These are phyloP conservation scores for Talinum fruticosum DNA, from an alignment of 148 eudicot species.

Conservation along the genomic window DNA sequence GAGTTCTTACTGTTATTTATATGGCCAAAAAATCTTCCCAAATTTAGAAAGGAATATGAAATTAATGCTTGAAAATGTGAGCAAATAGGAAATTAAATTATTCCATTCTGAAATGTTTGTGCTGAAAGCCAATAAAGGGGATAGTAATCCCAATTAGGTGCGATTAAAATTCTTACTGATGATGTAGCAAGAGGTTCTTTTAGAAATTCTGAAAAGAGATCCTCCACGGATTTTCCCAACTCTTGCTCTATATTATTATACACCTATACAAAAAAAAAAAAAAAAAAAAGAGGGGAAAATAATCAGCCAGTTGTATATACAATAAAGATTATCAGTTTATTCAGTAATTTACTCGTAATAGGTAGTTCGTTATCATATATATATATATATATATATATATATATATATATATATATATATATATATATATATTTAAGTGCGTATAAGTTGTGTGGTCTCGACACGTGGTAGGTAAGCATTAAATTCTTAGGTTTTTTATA, in stretches of 20 bases:
- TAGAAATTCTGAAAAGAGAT: slow-evolving; percentile 61
- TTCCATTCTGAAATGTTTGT: background rate
- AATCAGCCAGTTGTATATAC: background rate
- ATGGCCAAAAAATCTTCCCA: too few species aligned
- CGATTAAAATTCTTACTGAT: slow-evolving; percentile 57
- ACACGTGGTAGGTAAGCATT: too few species aligned
- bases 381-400: too few species aligned
- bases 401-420: too few species aligned
- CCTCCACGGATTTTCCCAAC: slow-evolving; percentile 68
- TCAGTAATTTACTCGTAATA: background rate
- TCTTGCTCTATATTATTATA: slow-evolving; percentile 62
- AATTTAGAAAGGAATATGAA: background rate
- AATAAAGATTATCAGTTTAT: background rate
- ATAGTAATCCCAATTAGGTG: background rate
- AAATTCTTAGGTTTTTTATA: too few species aligned
- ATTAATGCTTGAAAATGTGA: background rate
- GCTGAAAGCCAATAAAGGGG: background rate
- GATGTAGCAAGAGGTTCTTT: slow-evolving; percentile 84
- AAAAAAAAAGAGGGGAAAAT: background rate
- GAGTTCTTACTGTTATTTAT: background rate
- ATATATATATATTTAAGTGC: too few species aligned
- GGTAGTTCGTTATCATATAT: too few species aligned
- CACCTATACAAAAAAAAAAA: too few species aligned
- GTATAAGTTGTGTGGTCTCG: too few species aligned
- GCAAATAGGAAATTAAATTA: too few species aligned